Base-by-base conservation (phyloP, 2,329 filamentous ascomycete genomes). In the Botrytis aclada region DNA sequence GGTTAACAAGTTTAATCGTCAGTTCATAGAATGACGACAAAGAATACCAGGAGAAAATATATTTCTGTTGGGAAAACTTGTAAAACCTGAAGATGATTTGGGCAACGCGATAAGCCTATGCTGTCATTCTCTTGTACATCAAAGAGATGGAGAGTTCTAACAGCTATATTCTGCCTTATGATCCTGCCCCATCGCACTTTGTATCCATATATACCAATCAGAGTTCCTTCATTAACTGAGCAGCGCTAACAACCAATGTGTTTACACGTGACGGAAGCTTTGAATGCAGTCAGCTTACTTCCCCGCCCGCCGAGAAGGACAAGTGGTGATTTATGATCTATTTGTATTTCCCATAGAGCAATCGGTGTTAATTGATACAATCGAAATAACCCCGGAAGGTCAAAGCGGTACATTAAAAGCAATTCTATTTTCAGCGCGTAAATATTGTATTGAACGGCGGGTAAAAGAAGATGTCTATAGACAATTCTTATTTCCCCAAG, bases 231-330 rank as follows among this genome's bases (percentile, higher is more conserved):
- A 32, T 47, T 29, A 8, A 32, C 34, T 29, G 12, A 14, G 22
- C 32, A 58, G 51, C 37, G 54, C 47, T 45, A 41, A 54, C 34
- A 39, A 3, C 12, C 10, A 58, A 14, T 18, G 16, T 29, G 16
- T 39, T 22, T 16, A 69, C 62, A 61, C 70, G 70, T 72, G 70
- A 72, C 20, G 25, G 41, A 20, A n/a, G 6, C 32, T 32, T 37
- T 41, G 34, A 58, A 69, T 61, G 51, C 70, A 72, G 70, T 72
- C 70, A 72, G 70, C 70, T 69, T 72, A 72, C 70, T 61, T 60
- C 70, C 62, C 70, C 51, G 62, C 62, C 51, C 20, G n/a, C 62
- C 32, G 22, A 56, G 47, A 66, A 37, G 51, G 41, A 41, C 67
- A 62, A 61, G 39, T 69, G 39, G 51, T 63, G 22, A 51, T 51